Conservation (phyloP, 2,329 filamentous ascomycete species). For the Penicillium sclerotigenum region DNA sequence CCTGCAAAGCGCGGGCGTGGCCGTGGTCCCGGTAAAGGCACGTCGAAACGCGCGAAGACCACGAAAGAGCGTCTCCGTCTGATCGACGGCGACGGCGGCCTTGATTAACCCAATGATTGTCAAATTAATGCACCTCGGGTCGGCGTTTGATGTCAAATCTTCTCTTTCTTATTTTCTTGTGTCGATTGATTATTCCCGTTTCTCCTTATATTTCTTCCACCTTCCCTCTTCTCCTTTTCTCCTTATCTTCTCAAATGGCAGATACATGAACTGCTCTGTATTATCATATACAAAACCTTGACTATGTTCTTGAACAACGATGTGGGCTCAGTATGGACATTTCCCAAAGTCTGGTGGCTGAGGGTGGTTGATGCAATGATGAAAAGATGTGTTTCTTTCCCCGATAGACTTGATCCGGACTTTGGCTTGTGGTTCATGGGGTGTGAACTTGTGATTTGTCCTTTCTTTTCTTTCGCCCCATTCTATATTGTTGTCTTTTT, state of each 20-base stretch:
- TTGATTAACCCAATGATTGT: constrained; percentile 22
- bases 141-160: constrained; percentile 16
- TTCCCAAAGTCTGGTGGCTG: neutral
- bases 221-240: constrained; percentile 5
- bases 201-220: neutral
- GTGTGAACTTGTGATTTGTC: neutral
- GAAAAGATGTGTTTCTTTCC: neutral
- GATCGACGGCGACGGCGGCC: constrained; percentile 45
- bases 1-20: constrained; percentile 57
- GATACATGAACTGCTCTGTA: constrained; percentile 20
- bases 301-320: constrained; percentile 1
- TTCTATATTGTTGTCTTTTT: neutral
- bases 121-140: constrained; percentile 15
- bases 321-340: constrained; percentile 1
- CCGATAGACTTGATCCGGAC: constrained; percentile 1
- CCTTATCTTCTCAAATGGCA: constrained; percentile 14
- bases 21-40: constrained; percentile 54
- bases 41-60: constrained; percentile 60
- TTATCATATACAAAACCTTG: constrained; percentile 25
- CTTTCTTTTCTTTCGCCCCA: neutral
- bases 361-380: neutral
- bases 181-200: constrained; percentile 2
- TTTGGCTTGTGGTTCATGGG: neutral
- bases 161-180: neutral
- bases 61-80: constrained; percentile 51